A percentile compares a stretch with the other conserved stretches of the same genome.
phyloP scores from a whole-genome alignment of 371 early-diverging fungal species.

The Saksenaea vasiformis region DNA sequence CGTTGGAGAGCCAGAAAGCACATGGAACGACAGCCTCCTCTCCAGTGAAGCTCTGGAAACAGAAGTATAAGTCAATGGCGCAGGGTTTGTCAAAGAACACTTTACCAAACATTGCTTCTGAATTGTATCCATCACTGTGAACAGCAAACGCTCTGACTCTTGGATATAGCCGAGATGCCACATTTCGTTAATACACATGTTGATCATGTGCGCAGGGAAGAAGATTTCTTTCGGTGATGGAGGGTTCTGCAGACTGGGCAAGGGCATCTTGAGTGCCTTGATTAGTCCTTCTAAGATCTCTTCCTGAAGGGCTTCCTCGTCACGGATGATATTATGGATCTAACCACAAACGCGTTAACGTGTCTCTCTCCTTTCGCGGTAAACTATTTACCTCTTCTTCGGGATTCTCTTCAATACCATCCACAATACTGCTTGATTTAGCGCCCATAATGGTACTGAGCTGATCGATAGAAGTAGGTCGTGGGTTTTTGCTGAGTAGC shows the following conservation, averaged over 20 bases:
- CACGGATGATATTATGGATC: constrained; percentile 57
- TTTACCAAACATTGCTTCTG: constrained; percentile 74
- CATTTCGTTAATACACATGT: constrained; percentile 80
- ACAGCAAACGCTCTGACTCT: constrained; percentile 80
- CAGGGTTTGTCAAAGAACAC: neutral
- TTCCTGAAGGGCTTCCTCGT: constrained; percentile 79
- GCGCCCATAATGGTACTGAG: constrained; percentile 22
- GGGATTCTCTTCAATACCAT: constrained; percentile 40
- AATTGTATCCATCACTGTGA: constrained; percentile 83
- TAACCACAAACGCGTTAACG: constrained; percentile 1
- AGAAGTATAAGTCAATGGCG: no score
- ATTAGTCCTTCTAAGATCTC: constrained; percentile 90
- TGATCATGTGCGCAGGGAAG: constrained; percentile 93
- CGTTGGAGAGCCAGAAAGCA: constrained; percentile 93
- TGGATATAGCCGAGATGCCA: constrained; percentile 78
- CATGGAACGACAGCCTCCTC: constrained; percentile 66
- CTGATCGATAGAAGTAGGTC: constrained; percentile 50
- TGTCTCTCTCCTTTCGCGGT: neutral
- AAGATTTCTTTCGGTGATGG: constrained; percentile 85
- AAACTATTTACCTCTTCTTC: constrained; percentile 47
- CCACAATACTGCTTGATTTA: constrained; percentile 24
- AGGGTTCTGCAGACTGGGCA: constrained; percentile 81
- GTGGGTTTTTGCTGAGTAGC: constrained; percentile 26
- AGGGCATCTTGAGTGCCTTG: constrained; percentile 83
- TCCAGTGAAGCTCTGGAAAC: constrained; percentile 32